These are phyloP conservation scores for Ilex asprella DNA, from an alignment of 257 asterid genomes.

Conservation along the genomic window DNA sequence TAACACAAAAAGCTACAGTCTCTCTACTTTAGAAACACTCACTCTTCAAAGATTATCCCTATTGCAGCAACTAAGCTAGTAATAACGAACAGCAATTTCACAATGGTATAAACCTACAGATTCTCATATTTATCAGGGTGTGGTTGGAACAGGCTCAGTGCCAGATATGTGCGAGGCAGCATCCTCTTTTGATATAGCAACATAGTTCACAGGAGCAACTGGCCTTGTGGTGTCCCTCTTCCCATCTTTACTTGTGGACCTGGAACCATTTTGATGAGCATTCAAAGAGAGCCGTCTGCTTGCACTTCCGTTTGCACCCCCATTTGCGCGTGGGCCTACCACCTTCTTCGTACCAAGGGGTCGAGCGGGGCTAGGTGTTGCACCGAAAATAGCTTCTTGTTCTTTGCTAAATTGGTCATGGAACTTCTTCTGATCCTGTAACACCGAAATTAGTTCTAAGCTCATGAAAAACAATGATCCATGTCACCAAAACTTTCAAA, in stretches of 20 bases:
- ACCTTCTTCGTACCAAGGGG: constrained; percentile 62
- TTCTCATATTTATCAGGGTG: constrained; percentile 24
- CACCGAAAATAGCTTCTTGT: constrained; percentile 49
- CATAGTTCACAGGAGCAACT: constrained; percentile 65
- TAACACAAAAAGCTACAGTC: constrained; percentile 6
- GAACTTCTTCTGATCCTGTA: constrained; percentile 76
- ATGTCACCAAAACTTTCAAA: no score
- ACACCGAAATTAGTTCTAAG: background rate
- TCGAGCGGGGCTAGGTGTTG: constrained; percentile 89
- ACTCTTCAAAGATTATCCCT: constrained; percentile 17
- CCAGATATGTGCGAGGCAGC: constrained; percentile 42
- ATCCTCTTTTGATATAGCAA: constrained; percentile 65
- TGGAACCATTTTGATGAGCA: constrained; percentile 78
- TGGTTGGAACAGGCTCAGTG: constrained; percentile 26
- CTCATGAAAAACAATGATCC: no score
- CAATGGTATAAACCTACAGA: constrained; percentile 14
- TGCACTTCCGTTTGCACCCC: constrained; percentile 55
- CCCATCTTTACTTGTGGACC: constrained; percentile 64
- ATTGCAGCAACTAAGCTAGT: constrained; percentile 25
- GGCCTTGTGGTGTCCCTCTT: constrained; percentile 56
- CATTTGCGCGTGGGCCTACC: constrained; percentile 64
- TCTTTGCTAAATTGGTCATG: constrained; percentile 65
- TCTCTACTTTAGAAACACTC: constrained; percentile 9
- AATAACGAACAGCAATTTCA: constrained; percentile 7
- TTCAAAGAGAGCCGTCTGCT: constrained; percentile 77